phyloP scores from a whole-genome alignment of 495 filamentous ascomycete species.

The Talaromyces adpressus region DNA sequence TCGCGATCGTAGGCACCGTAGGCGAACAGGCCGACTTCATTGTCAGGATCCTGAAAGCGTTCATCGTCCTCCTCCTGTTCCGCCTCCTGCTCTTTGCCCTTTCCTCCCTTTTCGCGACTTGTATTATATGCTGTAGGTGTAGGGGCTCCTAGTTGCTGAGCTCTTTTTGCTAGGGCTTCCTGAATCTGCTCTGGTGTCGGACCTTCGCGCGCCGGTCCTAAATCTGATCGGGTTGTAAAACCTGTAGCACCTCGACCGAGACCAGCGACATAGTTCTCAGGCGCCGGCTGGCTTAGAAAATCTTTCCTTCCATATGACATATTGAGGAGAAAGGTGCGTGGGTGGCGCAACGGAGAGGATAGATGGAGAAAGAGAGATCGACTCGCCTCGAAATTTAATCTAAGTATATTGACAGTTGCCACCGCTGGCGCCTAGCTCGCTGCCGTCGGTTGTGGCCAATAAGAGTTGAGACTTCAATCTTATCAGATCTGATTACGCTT shows the following conservation, averaged over 20 bases:
- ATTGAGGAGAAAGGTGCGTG: slow-evolving; percentile 11
- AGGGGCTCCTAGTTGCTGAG: slow-evolving; percentile 75
- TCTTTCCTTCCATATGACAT: slow-evolving; percentile 78
- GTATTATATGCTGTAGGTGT: slow-evolving; percentile 73
- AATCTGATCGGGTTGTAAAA: slow-evolving; percentile 94
- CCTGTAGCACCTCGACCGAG: slow-evolving; percentile 95
- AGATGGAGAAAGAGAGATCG: neutral
- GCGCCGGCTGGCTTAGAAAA: slow-evolving; percentile 84
- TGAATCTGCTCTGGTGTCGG: slow-evolving; percentile 98
- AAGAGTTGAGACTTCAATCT: neutral
- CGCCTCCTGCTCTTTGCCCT: slow-evolving; percentile 57
- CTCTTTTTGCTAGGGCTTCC: slow-evolving; percentile 87
- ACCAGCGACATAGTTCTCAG: slow-evolving; percentile 97
- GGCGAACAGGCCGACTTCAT: slow-evolving; percentile 91
- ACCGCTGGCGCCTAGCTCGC: neutral
- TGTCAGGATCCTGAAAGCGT: slow-evolving; percentile 92
- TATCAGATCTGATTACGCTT: slow-evolving; percentile 3
- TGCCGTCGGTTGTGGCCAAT: neutral
- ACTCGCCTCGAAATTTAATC: neutral
- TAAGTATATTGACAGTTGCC: neutral
- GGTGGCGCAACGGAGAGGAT: neutral
- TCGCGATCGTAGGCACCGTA: slow-evolving; percentile 91
- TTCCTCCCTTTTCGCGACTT: slow-evolving; percentile 57
- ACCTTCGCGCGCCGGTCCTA: slow-evolving; percentile 92
- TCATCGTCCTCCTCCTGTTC: slow-evolving; percentile 69